Conservation (phyloP, 2,329 filamentous ascomycete genomes). For the Calonectria pseudoreteaudii region DNA sequence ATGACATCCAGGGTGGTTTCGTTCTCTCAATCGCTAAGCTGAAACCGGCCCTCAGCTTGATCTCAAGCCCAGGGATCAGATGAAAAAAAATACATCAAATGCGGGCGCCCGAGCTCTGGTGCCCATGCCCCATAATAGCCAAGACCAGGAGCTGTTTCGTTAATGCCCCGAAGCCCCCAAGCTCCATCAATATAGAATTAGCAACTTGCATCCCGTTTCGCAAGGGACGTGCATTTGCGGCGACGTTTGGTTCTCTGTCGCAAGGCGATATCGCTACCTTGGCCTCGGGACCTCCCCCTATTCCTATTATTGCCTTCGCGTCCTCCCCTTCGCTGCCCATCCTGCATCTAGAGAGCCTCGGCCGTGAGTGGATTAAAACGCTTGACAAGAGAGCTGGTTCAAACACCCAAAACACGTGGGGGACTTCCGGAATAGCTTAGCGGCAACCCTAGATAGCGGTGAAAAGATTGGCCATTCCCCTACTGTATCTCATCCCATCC, state of each 20-base stretch:
- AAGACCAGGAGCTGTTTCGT: conserved; percentile 19
- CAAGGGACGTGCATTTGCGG: conserved; percentile 18
- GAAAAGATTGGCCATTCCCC: conserved; percentile 40
- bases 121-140: neutral
- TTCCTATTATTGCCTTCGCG: conserved; percentile 4
- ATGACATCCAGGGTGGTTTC: neutral
- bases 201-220: conserved; percentile 9
- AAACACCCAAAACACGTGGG: conserved; percentile 43
- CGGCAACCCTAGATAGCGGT: conserved; percentile 38
- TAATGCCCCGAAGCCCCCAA: conserved; percentile 16
- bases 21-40: neutral
- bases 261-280: conserved; percentile 36
- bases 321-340: neutral
- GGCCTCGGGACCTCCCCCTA: conserved; percentile 35
- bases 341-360: conserved; percentile 27
- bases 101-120: neutral
- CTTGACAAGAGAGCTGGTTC: conserved; percentile 32
- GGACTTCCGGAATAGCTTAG: conserved; percentile 44
- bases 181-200: conserved; percentile 16
- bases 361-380: conserved; percentile 32
- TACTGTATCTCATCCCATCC: conserved; percentile 3
- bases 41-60: conserved; percentile 23
- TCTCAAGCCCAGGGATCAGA: conserved; percentile 13
- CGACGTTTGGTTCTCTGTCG: conserved; percentile 20
- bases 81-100: conserved; percentile 13